Evolutionary conservation across 2,329 filamentous ascomycete genomes (phyloP), one percentile per base, ranked within the genome.

Genomic region (Plectosphaerella sp.): DNA sequence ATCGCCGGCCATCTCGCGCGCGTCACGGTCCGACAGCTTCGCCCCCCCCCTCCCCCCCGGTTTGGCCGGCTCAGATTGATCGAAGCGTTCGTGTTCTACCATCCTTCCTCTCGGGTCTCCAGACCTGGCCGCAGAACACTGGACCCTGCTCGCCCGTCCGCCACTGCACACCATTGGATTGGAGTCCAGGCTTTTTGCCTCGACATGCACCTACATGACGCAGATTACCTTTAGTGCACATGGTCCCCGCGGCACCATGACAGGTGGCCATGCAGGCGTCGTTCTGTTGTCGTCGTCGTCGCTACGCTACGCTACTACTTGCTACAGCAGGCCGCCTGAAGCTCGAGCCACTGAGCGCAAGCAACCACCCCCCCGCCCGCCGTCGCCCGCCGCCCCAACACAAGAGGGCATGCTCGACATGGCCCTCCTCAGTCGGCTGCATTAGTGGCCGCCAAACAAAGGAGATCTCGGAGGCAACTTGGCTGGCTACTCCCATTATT

Each of bases 361-460:
- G 22, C 22, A 22, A 22, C 22, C 22, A 5, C 5, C 22, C 22
- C 22, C 22, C 22, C 22, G 22, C 28, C 28, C 28, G 28, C 28
- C 28, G 28, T 12, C 28, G 28, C 28, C 57, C 56, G 61, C 63
- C 56, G 59, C 60, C 55, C 57, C 61, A 59, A 62, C 66, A 64
- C 62, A 61, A 62, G 56, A 46, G 56, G 47, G 61, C 66, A 65
- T 59, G 45, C 50, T 54, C 52, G 51, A 51, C 58, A 60, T 66
- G 62, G 63, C 66, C 28, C 11, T 33, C 28, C 11, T 61, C 61
- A 62, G 62, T 66, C 62, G 61, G 57, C 58, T 69, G 68, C 66
- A 68, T 72, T 70, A 71, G 69, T 64, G 63, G 64, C 67, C 65
- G 65, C 63, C 58, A 60, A 54, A 20, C 48, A 55, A 55, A 63